Evolutionary conservation across 1,284 basidiomycete species (phyloP).

Genomic region (Sphaerobolus stellatus): DNA sequence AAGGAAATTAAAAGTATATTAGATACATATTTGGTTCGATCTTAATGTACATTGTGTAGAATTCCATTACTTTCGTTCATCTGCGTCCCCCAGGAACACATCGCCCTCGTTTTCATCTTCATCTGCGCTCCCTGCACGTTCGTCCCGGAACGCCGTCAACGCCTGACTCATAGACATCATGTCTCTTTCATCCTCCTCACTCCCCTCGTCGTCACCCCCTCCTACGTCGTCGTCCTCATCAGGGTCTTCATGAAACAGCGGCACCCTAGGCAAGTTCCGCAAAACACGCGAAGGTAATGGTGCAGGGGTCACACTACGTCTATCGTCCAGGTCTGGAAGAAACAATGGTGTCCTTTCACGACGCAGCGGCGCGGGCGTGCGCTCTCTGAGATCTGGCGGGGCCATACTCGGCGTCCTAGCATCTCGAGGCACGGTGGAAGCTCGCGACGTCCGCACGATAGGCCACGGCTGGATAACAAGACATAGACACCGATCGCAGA

Average conservation of each 20-base stretch:
- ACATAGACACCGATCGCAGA: slow-evolving; percentile 68
- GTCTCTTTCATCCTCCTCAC: no score
- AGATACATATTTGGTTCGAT: slow-evolving; percentile 12
- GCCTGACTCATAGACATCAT: slow-evolving; percentile 75
- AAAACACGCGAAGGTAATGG: slow-evolving; percentile 23
- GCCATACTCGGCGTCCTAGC: slow-evolving; percentile 34
- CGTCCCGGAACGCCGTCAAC: slow-evolving; percentile 56
- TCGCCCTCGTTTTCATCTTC: slow-evolving; percentile 73
- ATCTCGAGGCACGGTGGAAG: slow-evolving; percentile 24
- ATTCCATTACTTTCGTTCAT: slow-evolving; percentile 45
- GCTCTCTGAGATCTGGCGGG: slow-evolving; percentile 31
- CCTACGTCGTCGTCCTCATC: slow-evolving; percentile 33
- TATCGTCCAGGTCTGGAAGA: slow-evolving; percentile 58
- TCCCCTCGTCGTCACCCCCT: slow-evolving; percentile 43
- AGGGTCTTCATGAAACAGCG: slow-evolving; percentile 42
- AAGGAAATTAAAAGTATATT: slow-evolving; percentile 15
- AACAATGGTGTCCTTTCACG: slow-evolving; percentile 44
- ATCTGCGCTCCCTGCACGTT: slow-evolving; percentile 54
- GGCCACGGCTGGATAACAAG: slow-evolving; percentile 79
- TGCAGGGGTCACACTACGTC: slow-evolving; percentile 39
- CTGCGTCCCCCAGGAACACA: slow-evolving; percentile 76
- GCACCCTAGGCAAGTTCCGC: slow-evolving; percentile 38
- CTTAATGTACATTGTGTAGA: slow-evolving; percentile 8
- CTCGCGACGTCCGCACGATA: slow-evolving; percentile 37
- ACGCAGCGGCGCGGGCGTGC: slow-evolving; percentile 42